Base-by-base conservation (phyloP, 2,329 filamentous ascomycete genomes). In the Ustilaginoidea virens region DNA sequence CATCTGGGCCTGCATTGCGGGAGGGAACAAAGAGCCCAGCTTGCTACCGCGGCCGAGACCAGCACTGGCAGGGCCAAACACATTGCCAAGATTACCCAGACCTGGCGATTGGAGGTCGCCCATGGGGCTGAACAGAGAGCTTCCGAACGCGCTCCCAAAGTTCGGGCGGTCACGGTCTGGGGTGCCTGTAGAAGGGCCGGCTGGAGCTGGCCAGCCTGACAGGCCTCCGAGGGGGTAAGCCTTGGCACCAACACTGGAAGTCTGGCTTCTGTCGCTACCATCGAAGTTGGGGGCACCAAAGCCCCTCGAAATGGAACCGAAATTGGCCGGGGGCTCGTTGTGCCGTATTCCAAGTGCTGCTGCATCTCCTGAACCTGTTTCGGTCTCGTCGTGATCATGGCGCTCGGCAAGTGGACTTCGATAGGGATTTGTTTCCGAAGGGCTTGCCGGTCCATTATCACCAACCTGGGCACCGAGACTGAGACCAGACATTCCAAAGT, bases 361-460 rank as follows among this genome's bases (percentile, higher is more conserved):
- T 28, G 57, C 58, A 6, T 66, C 61, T 9, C 61, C 56, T 19
- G 51, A 45, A 27, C 64, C 61, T 5, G 60, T 56, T 25, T 78
- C 68, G 25, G 66, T 62, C 6, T 69, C 68, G 11, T 71, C 69
- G 27, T 81, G 70, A 12, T 69, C 66, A 32, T 79, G 74, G 25
- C 74, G 74, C 16, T 85, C 79, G 21, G 77, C 80, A 6, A 80
- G 73, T 3, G 90, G 90, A 49, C 87, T 96, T 38, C 86, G 81
- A 48, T 90, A 98, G 2, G 90, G 90, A 47, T 98, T 98, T 3
- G 90, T 96, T 45, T 92, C 82, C 0, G 86, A 90, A 8, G 90
- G 90, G 48, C 87, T 96, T 46, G 82, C 70, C 1, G 80, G 78
- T 33, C 83, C 80, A n/a, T 63, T 61, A 24, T 51, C 56, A 31